Conservation (phyloP, 2,329 filamentous ascomycete species). For the Diaporthe nobilis region DNA sequence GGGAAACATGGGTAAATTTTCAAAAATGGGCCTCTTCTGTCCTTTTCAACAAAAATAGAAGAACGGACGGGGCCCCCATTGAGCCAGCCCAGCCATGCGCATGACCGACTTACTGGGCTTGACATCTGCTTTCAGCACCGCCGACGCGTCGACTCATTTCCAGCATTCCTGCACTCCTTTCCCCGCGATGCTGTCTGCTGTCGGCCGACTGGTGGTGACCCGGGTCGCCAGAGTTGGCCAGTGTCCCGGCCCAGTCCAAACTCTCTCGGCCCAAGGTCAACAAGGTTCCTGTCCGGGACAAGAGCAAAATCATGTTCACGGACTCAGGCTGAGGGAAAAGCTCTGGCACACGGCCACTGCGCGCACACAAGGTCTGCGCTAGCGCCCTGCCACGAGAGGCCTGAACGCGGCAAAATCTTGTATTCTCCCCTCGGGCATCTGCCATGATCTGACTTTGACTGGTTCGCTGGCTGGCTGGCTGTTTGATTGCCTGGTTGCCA, state of each 20-base stretch:
- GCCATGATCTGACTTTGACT: background rate
- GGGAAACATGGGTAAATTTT: slow-evolving; percentile 30
- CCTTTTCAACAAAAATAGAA: slow-evolving; percentile 33
- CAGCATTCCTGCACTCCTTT: slow-evolving; percentile 27
- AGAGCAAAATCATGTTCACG: slow-evolving; percentile 22
- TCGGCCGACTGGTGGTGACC: slow-evolving; percentile 10
- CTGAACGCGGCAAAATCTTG: slow-evolving; percentile 2
- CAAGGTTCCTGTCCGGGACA: slow-evolving; percentile 15
- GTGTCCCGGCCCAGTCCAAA: background rate
- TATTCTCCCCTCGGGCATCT: background rate
- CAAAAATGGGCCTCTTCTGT: slow-evolving; percentile 23
- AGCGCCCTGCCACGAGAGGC: slow-evolving; percentile 25
- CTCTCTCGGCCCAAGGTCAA: background rate
- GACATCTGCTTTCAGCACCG: slow-evolving; percentile 28
- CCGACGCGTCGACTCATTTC: slow-evolving; percentile 31
- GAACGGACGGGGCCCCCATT: slow-evolving; percentile 22
- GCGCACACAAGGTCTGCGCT: slow-evolving; percentile 13
- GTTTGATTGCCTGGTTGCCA: slow-evolving; percentile 11
- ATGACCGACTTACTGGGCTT: slow-evolving; percentile 28
- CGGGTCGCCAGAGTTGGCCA: slow-evolving; percentile 12
- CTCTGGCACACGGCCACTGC: slow-evolving; percentile 22
- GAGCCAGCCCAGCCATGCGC: slow-evolving; percentile 20
- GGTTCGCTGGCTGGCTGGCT: background rate
- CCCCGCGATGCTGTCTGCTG: slow-evolving; percentile 1
- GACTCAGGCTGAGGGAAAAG: slow-evolving; percentile 26